Percentiles rank a stretch among this genome's conserved stretches.
Conservation (phyloP, 352 stramenopile species). For the Phytophthora sansomeana region DNA sequence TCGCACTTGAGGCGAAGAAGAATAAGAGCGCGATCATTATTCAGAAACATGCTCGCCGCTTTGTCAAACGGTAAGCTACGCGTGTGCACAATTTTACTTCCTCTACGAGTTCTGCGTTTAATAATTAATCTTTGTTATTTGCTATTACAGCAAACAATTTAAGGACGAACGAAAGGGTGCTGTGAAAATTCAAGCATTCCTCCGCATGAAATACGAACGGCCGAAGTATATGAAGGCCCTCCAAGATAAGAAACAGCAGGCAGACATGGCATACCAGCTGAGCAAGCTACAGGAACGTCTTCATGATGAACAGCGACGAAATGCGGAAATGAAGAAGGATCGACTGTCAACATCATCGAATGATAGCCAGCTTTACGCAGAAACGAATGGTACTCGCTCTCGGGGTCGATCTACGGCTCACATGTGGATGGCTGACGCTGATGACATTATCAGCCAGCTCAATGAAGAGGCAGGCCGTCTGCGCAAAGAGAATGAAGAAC, state of each 20-base stretch:
- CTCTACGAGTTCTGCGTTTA: background rate
- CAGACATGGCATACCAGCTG: constrained; percentile 66
- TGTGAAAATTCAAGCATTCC: constrained; percentile 67
- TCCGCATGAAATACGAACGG: constrained; percentile 69
- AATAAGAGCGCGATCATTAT: constrained; percentile 73
- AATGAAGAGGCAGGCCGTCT: constrained; percentile 77
- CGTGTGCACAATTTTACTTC: background rate
- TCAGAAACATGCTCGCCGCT: constrained; percentile 69
- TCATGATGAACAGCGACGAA: constrained; percentile 68
- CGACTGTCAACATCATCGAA: constrained; percentile 45
- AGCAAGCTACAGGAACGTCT: constrained; percentile 66
- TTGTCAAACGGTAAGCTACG: constrained; percentile 57
- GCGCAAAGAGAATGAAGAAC: constrained; percentile 82
- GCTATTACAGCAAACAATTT: constrained; percentile 55
- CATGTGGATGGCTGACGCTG: constrained; percentile 87
- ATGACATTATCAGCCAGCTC: constrained; percentile 83
- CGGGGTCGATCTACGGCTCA: constrained; percentile 73
- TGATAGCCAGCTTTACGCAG: constrained; percentile 53
- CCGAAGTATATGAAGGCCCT: constrained; percentile 65
- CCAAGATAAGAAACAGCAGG: constrained; percentile 63
- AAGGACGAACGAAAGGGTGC: constrained; percentile 56
- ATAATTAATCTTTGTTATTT: constrained; percentile 4
- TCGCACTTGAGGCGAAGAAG: constrained; percentile 56
- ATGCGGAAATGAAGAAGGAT: constrained; percentile 63
- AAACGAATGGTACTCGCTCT: constrained; percentile 51